Conservation (phyloP, 768 basidiomycete species). For the Naganishia vishniacii region DNA sequence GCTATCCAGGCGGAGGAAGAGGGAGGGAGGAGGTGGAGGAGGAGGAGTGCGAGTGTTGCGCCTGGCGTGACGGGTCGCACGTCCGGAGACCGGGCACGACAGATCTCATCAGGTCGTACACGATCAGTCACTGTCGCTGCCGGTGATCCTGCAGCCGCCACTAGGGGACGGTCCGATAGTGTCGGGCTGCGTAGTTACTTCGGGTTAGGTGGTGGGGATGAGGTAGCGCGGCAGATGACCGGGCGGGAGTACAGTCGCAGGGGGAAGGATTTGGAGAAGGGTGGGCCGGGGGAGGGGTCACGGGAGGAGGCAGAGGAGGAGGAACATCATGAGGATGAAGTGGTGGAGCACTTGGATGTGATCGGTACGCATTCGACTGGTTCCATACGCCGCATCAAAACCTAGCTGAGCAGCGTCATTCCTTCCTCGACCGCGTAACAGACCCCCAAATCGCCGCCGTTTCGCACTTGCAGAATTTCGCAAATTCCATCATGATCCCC, state of each 20-base stretch:
- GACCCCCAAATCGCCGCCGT: slow-evolving; percentile 65
- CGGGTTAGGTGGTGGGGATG: background rate
- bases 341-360: slow-evolving; percentile 76
- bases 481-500: slow-evolving; percentile 72
- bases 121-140: too few relatives aligned
- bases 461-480: slow-evolving; percentile 69
- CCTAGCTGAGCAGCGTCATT: too few relatives aligned
- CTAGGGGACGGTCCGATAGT: slow-evolving; percentile 1
- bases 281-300: background rate
- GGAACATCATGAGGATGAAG: slow-evolving; percentile 62
- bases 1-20: background rate
- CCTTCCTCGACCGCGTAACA: slow-evolving; percentile 42
- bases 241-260: slow-evolving; percentile 17
- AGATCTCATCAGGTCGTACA: too few relatives aligned
- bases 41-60: slow-evolving; percentile 5
- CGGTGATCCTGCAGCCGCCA: background rate
- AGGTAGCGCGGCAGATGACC: too few relatives aligned
- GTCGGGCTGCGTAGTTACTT: slow-evolving; percentile 6
- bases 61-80: background rate
- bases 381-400: too few relatives aligned
- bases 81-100: background rate
- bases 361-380: slow-evolving; percentile 59
- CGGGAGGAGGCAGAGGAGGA: slow-evolving; percentile 30
- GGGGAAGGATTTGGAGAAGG: slow-evolving; percentile 18
- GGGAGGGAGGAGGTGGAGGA: background rate